A percentile compares a stretch with the other conserved stretches of the same genome.
These are phyloP conservation scores for Orobanche coerulescens DNA, from an alignment of 257 asterid genomes.

Conservation along the genomic window DNA sequence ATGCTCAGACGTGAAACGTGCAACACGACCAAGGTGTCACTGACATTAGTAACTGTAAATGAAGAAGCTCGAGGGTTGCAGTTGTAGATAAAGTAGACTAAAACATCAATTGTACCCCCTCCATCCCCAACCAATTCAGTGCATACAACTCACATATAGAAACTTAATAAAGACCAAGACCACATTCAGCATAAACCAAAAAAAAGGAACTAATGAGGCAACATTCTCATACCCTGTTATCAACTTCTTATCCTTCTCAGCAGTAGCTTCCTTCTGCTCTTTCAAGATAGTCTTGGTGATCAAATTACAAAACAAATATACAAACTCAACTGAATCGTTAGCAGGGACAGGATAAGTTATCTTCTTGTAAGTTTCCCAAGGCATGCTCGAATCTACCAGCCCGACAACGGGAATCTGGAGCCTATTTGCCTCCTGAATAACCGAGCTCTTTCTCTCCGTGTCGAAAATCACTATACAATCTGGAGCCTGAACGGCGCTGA, in stretches of 20 bases:
- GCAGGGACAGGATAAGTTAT: slow-evolving; percentile 91
- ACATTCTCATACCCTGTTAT: slow-evolving; percentile 29
- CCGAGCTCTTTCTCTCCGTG: slow-evolving; percentile 76
- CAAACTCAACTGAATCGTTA: slow-evolving; percentile 82
- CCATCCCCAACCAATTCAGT: not conserved
- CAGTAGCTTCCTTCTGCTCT: slow-evolving; percentile 53
- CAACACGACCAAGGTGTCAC: too few species aligned
- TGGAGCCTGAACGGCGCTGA: slow-evolving; percentile 58
- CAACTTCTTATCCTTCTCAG: slow-evolving; percentile 29
- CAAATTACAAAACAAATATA: slow-evolving; percentile 88
- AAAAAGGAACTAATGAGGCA: not conserved
- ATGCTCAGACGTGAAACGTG: too few species aligned
- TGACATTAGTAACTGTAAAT: too few species aligned
- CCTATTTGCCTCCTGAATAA: slow-evolving; percentile 66
- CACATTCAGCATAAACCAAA: not conserved
- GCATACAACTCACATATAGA: not conserved
- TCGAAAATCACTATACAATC: slow-evolving; percentile 87
- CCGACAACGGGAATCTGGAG: slow-evolving; percentile 91
- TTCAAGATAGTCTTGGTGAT: slow-evolving; percentile 78
- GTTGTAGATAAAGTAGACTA: not conserved
- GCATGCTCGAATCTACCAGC: slow-evolving; percentile 81
- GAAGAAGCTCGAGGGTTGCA: not conserved
- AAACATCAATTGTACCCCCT: not conserved
- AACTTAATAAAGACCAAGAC: not conserved
- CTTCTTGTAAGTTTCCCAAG: slow-evolving; percentile 66